These are phyloP conservation scores for Coemansia sp. DNA, from an alignment of 192 early-diverging fungal genomes.

Conservation along the genomic window DNA sequence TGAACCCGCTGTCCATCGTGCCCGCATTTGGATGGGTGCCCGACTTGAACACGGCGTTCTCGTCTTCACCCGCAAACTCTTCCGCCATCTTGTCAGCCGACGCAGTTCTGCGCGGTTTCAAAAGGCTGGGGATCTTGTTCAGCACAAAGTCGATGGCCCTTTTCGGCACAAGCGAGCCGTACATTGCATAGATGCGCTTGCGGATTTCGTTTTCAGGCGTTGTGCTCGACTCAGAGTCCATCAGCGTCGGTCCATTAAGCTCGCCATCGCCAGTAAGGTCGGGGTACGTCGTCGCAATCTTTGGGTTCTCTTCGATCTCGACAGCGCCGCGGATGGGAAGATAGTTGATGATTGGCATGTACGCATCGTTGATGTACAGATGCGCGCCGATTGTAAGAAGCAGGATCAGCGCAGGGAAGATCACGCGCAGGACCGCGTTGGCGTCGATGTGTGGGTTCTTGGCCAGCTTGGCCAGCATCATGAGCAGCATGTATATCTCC, in stretches of 20 bases:
- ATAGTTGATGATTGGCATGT: conserved; percentile 59
- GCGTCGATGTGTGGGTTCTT: conserved; percentile 28
- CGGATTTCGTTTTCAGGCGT: conserved; percentile 25
- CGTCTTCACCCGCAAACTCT: conserved; percentile 8
- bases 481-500: conserved; percentile 74
- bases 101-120: conserved; percentile 11
- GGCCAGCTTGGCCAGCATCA: conserved; percentile 62
- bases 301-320: conserved; percentile 48
- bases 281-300: conserved; percentile 31
- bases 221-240: conserved; percentile 4
- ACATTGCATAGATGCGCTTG: conserved; percentile 34
- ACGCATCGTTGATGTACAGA: conserved; percentile 61
- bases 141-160: conserved; percentile 40
- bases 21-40: neutral
- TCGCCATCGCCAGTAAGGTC: conserved; percentile 30
- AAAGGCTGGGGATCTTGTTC: conserved; percentile 39
- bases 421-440: conserved; percentile 49
- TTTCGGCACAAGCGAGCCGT: conserved; percentile 42
- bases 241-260: conserved; percentile 6
- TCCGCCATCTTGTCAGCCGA: neutral
- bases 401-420: conserved; percentile 56
- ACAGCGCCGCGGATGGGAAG: conserved; percentile 52
- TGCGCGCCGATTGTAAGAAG: conserved; percentile 57
- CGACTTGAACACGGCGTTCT: neutral
- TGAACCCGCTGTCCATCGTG: conserved; percentile 1